Percentiles rank a stretch among this genome's conserved stretches.
Evolutionary conservation across 2,329 filamentous ascomycete species (phyloP).

Genomic region (Magnaporthiopsis rhizophila): DNA sequence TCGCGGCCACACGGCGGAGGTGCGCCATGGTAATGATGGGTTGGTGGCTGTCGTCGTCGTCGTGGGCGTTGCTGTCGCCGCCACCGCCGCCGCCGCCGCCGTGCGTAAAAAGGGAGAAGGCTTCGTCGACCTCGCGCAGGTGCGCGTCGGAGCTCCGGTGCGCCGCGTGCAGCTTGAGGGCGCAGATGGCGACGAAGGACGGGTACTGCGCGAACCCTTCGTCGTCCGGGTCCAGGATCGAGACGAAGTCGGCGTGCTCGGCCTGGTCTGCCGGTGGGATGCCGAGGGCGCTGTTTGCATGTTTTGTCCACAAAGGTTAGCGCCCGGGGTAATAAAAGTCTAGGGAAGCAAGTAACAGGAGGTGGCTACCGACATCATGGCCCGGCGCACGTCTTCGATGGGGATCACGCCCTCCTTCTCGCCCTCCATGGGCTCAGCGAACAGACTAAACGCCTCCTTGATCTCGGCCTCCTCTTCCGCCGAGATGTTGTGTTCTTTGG

Average conservation of each 20-base stretch:
- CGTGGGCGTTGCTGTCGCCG: not conserved
- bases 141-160: slow-evolving; percentile 46
- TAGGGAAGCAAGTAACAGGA: too few species aligned
- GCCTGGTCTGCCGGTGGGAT: slow-evolving; percentile 54
- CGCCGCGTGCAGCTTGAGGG: slow-evolving; percentile 68
- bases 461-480: slow-evolving; percentile 84
- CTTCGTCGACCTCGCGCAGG: slow-evolving; percentile 65
- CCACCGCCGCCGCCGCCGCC: slow-evolving; percentile 17
- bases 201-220: slow-evolving; percentile 72
- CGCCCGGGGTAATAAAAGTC: not conserved
- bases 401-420: slow-evolving; percentile 67
- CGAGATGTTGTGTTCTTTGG: slow-evolving; percentile 82
- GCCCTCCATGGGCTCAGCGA: slow-evolving; percentile 61
- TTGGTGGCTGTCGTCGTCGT: slow-evolving; percentile 13
- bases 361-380: slow-evolving; percentile 53
- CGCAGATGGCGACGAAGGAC: slow-evolving; percentile 80
- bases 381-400: slow-evolving; percentile 60
- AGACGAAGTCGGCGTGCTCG: slow-evolving; percentile 70
- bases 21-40: slow-evolving; percentile 73
- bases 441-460: slow-evolving; percentile 79
- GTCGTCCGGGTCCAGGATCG: slow-evolving; percentile 73
- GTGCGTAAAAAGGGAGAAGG: slow-evolving; percentile 73
- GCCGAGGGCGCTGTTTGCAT: slow-evolving; percentile 63
- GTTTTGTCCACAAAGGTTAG: not conserved
- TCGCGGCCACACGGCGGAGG: slow-evolving; percentile 67